These are phyloP conservation scores for Plasmodium billcollinsi DNA, from an alignment of 169 alveolate genomes.

Conservation along the genomic window DNA sequence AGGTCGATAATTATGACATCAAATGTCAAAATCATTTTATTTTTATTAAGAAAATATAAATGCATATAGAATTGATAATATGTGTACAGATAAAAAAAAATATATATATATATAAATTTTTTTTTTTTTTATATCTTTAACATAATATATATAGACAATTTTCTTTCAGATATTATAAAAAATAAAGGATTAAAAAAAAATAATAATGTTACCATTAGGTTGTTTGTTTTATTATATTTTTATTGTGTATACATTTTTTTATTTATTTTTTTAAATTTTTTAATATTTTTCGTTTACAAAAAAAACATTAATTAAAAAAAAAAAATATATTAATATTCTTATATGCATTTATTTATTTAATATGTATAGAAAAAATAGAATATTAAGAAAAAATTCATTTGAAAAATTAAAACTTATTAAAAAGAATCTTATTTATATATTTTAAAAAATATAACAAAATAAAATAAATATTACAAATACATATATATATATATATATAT, in stretches of 20 bases:
- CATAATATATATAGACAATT: background rate
- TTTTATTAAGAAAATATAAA: conserved; percentile 39
- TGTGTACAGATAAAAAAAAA: background rate
- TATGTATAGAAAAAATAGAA: too few relatives aligned
- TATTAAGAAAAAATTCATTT: too few relatives aligned
- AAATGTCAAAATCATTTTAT: conserved; percentile 72
- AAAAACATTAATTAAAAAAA: too few relatives aligned
- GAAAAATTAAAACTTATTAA: too few relatives aligned
- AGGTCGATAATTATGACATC: conserved; percentile 51
- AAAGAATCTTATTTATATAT: too few relatives aligned
- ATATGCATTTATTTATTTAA: too few relatives aligned
- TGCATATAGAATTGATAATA: background rate
- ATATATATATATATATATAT: too few relatives aligned
- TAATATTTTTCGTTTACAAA: background rate
- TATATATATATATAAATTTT: conserved; percentile 13
- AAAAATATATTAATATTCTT: too few relatives aligned
- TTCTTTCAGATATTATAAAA: background rate
- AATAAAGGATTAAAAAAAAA: background rate
- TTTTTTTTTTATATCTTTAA: background rate
- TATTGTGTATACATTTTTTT: background rate
- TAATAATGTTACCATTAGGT: background rate
- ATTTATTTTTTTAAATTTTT: conserved; percentile 1
- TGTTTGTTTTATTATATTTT: background rate
- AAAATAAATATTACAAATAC: too few relatives aligned
- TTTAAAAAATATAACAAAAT: too few relatives aligned